Evolutionary conservation across 371 early-diverging fungal genomes (phyloP).

Genomic region (Amoeboaphelidium occidentale): DNA sequence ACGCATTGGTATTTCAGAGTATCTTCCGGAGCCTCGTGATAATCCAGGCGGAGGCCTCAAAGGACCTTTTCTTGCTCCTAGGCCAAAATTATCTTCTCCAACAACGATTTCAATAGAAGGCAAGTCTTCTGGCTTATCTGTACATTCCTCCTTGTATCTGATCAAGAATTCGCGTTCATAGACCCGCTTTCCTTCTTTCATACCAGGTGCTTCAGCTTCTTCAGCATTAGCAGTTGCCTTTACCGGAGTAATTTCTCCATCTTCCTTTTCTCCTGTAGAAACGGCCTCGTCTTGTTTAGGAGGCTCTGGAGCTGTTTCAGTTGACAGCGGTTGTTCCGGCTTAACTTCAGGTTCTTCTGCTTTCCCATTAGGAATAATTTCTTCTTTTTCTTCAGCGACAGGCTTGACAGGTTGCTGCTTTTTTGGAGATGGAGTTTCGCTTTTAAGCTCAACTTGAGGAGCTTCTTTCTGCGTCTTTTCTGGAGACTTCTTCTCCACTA

Average conservation of each 20-base stretch:
- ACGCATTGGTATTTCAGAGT: too few species aligned
- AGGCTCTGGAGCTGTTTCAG: too few species aligned
- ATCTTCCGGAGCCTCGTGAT: too few species aligned
- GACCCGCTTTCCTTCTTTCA: conserved; percentile 19
- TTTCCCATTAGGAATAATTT: conserved; percentile 6
- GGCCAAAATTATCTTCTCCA: conserved; percentile 16
- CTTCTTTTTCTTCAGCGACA: not conserved
- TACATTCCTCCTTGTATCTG: conserved; percentile 39
- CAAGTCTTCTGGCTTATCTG: conserved; percentile 33
- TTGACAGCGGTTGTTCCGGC: conserved; percentile 5
- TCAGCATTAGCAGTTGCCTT: too few species aligned
- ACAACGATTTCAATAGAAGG: conserved; percentile 34
- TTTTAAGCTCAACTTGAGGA: too few species aligned
- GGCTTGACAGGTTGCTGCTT: too few species aligned
- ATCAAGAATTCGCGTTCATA: conserved; percentile 50
- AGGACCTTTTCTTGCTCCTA: not conserved
- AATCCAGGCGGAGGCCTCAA: not conserved
- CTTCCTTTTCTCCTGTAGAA: too few species aligned
- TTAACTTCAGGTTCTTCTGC: conserved; percentile 6
- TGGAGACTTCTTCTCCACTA: conserved; percentile 1
- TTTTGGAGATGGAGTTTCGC: too few species aligned
- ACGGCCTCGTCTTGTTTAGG: too few species aligned
- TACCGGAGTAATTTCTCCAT: too few species aligned
- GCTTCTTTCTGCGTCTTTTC: conserved; percentile 6
- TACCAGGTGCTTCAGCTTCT: conserved; percentile 11